Percentiles rank a stretch among this genome's conserved stretches.
phyloP scores from a whole-genome alignment of 2,329 filamentous ascomycete species.

The Stromatinia cepivora region DNA sequence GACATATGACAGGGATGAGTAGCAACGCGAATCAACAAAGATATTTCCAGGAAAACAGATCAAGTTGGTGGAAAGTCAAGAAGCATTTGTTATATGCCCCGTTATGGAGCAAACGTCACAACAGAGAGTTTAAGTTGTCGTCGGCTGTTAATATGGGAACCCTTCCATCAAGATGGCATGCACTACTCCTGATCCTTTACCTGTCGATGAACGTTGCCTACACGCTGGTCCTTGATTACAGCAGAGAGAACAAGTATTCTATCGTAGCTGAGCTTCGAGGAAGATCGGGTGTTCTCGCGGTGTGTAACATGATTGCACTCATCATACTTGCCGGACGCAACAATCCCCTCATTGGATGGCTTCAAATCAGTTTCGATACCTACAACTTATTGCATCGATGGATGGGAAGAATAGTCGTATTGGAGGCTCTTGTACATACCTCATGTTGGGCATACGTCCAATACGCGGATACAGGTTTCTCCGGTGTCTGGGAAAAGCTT shows the following conservation, averaged over 20 bases:
- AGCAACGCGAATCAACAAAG: slow-evolving; percentile 52
- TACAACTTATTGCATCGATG: slow-evolving; percentile 90
- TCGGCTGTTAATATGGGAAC: slow-evolving; percentile 61
- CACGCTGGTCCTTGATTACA: slow-evolving; percentile 62
- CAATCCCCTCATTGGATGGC: slow-evolving; percentile 80
- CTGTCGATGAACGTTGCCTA: slow-evolving; percentile 62
- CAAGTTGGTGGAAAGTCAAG: slow-evolving; percentile 60
- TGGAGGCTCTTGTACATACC: slow-evolving; percentile 70
- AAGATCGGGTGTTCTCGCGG: slow-evolving; percentile 77
- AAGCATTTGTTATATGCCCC: slow-evolving; percentile 64
- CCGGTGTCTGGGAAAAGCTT: slow-evolving; percentile 56
- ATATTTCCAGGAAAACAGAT: slow-evolving; percentile 61
- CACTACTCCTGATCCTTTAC: slow-evolving; percentile 57
- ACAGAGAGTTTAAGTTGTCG: slow-evolving; percentile 64
- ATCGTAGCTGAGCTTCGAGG: slow-evolving; percentile 82
- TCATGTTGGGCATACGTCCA: slow-evolving; percentile 73
- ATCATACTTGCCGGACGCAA: slow-evolving; percentile 88
- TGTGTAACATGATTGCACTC: slow-evolving; percentile 90
- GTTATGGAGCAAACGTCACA: slow-evolving; percentile 64
- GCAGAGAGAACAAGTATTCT: slow-evolving; percentile 57
- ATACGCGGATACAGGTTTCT: slow-evolving; percentile 62
- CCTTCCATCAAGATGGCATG: slow-evolving; percentile 64
- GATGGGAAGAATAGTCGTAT: slow-evolving; percentile 72
- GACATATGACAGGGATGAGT: slow-evolving; percentile 61
- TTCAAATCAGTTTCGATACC: slow-evolving; percentile 91